Conservation (phyloP, 1,139 yeast species). For the Blastobotrys buckinghamii region DNA sequence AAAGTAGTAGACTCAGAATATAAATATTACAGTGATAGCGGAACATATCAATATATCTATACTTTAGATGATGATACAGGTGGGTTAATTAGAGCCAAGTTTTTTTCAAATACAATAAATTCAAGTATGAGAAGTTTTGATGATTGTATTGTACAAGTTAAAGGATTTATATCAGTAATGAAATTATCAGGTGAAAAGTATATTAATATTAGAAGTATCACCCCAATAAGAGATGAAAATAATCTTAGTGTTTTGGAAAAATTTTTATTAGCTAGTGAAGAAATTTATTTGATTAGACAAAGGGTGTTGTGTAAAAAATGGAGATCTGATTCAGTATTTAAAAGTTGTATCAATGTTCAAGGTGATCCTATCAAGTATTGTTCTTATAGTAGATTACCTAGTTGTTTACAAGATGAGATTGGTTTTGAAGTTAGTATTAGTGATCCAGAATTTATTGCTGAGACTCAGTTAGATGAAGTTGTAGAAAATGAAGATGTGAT, state of each 20-base stretch:
- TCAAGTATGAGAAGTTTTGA: not conserved
- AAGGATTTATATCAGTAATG: conserved; percentile 5
- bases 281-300: conserved; percentile 3
- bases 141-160: conserved; percentile 7
- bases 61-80: conserved; percentile 19
- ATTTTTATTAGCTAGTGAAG: conserved; percentile 9
- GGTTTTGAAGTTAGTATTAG: not conserved
- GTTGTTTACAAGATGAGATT: not conserved
- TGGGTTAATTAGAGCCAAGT: not conserved
- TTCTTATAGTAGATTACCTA: conserved; percentile 11
- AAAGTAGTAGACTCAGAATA: conserved; percentile 17
- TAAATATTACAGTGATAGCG: conserved; percentile 2
- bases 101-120: not conserved
- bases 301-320: conserved; percentile 3
- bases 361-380: conserved; percentile 9
- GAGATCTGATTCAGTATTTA: not conserved
- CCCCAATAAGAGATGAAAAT: not conserved
- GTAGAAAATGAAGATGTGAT: no score
- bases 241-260: conserved; percentile 1
- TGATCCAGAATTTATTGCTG: not conserved
- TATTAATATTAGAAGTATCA: conserved; percentile 6
- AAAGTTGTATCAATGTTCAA: not conserved
- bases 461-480: conserved; percentile 3
- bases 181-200: not conserved
- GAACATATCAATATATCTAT: conserved; percentile 7